phyloP scores from a whole-genome alignment of 2,329 filamentous ascomycete genomes.

The Colletotrichum australisinense region DNA sequence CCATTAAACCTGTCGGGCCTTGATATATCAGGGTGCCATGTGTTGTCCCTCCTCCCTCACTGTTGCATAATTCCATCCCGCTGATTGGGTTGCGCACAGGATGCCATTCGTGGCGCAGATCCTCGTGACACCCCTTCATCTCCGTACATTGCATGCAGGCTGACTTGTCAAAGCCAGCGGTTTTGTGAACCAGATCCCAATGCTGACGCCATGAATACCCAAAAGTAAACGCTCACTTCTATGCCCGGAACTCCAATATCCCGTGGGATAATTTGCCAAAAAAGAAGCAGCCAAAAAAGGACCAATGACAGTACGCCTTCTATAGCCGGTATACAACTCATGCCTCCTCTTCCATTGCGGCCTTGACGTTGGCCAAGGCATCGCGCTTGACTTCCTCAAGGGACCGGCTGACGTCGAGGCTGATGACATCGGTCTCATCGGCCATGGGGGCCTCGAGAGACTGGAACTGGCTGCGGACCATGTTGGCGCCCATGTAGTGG shows the following conservation, averaged over 20 bases:
- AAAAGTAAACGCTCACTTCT: conserved; percentile 31
- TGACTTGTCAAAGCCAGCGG: conserved; percentile 11
- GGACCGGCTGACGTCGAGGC: conserved; percentile 73
- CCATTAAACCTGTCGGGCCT: not conserved
- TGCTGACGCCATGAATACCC: conserved; percentile 29
- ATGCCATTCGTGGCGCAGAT: not conserved
- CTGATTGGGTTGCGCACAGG: not conserved
- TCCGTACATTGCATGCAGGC: conserved; percentile 19
- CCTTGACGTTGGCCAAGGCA: conserved; percentile 67
- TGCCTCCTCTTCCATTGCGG: conserved; percentile 57
- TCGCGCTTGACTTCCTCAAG: conserved; percentile 70
- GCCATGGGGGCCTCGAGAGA: conserved; percentile 83
- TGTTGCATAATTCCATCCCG: not conserved
- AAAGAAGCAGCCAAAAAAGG: conserved; percentile 18
- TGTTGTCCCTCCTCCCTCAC: not conserved
- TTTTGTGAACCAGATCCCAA: conserved; percentile 28
- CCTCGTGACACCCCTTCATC: not conserved
- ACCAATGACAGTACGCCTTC: conserved; percentile 11
- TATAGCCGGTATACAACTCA: not conserved
- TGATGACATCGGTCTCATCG: conserved; percentile 79
- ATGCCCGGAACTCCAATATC: conserved; percentile 33
- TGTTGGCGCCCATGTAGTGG: conserved; percentile 95
- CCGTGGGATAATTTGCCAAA: conserved; percentile 28
- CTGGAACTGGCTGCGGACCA: conserved; percentile 94
- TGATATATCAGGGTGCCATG: not conserved